Base-by-base conservation (phyloP, 177 flowering plant genomes). In the Vitis hybrid region DNA sequence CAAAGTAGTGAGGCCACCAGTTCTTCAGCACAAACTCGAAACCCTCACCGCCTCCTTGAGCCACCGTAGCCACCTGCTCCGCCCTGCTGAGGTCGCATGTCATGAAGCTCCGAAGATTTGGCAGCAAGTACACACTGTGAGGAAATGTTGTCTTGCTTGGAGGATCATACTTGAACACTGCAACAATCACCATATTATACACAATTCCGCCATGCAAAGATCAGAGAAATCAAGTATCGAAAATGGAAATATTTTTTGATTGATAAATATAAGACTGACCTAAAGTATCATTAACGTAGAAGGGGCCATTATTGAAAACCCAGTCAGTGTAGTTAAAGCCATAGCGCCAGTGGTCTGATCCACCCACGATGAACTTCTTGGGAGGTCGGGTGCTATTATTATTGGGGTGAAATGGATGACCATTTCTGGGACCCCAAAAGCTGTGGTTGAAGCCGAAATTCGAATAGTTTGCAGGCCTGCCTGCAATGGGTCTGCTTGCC, bases 121-220 rank as follows among this genome's bases (percentile, higher is more conserved):
- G 87, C 12, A 86, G 65, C 72, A 78, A 56, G 77, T 83, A 86
- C 1, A 86, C 87, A 56, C 76, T 82, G 81, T 86, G 89, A 3
- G 77, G 73, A 51, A 61, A 67, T 53, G 83, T 64, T n/a, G 67
- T 70, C n/a, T 59, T 70, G 59, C 62, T 74, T 56, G 81, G 82
- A 3, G 79, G 67, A 51, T 70, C 82, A 53, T 75, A 81, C 71
- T 81, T 81, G 82, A 81, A 81, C 29, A 26, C 29, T 26, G 4
- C 29, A 26, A 26, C 29, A 26, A 26, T 26, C 29, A 26, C 4
- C 29, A 52, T 11, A 26, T 14, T 7, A 16, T 1, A 2, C 3
- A 29, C 8, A 18, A 12, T 13, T 19, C 3, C 26, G 9, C 45
- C 45, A 0, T 5, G 45, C 45, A 0, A 39, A 39, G 6, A 39